These are phyloP conservation scores for Beauveria asiatica DNA, from an alignment of 2,329 filamentous ascomycete species.

Conservation along the genomic window DNA sequence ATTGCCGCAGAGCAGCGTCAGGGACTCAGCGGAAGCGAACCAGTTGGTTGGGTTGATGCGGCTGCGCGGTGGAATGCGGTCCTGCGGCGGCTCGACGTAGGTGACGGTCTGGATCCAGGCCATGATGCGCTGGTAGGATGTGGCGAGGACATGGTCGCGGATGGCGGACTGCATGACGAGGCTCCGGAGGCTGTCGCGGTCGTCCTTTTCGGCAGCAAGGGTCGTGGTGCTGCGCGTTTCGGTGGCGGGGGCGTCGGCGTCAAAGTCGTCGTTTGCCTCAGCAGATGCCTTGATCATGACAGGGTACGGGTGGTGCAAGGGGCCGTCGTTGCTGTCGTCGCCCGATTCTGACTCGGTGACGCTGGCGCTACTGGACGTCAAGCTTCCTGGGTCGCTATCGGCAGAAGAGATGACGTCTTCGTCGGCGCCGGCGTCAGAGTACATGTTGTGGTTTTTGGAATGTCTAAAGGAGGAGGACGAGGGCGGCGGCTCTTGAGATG, in stretches of 20 bases:
- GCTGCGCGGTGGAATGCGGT: background rate
- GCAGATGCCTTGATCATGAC: too few species aligned
- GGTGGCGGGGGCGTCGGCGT: background rate
- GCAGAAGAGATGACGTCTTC: background rate
- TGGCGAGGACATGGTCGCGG: background rate
- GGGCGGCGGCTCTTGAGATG: background rate
- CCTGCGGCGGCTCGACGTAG: background rate
- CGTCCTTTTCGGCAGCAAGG: background rate
- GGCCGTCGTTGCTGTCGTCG: background rate
- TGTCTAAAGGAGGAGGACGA: background rate
- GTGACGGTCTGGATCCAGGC: background rate
- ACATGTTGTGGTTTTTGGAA: background rate
- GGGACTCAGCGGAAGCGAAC: background rate
- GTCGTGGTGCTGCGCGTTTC: constrained; percentile 6
- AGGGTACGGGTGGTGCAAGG: too few species aligned
- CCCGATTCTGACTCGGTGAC: background rate
- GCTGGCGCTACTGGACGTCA: constrained; percentile 1
- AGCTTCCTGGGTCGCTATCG: background rate
- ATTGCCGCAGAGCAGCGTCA: background rate
- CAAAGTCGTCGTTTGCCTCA: background rate
- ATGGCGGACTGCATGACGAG: background rate
- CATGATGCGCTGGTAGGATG: background rate
- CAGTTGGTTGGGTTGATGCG: background rate
- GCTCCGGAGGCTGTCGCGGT: background rate
- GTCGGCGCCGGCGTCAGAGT: background rate